Percentiles rank a stretch among this genome's conserved stretches.
These are phyloP conservation scores for Nissolia schottii DNA, from an alignment of 306 rosid genomes.

Conservation along the genomic window DNA sequence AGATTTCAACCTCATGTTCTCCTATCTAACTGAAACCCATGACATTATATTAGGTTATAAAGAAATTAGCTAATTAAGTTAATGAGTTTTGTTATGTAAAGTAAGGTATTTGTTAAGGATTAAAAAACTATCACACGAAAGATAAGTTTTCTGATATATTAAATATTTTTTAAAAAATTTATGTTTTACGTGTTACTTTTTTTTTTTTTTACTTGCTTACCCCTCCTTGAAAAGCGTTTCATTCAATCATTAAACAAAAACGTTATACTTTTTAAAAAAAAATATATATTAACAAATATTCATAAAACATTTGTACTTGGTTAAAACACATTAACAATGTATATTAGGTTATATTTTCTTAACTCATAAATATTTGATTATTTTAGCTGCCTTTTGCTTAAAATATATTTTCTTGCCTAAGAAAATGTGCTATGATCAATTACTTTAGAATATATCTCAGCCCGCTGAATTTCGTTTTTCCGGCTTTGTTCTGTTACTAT, in stretches of 20 bases:
- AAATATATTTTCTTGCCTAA: background rate
- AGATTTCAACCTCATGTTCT: constrained; percentile 11
- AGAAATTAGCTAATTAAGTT: background rate
- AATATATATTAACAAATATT: no score
- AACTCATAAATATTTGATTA: background rate
- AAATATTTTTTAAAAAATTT: background rate
- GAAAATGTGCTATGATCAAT: background rate
- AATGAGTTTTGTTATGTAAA: background rate
- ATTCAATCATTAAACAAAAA: no score
- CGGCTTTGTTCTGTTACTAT: background rate
- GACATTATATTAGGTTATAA: background rate
- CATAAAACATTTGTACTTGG: background rate
- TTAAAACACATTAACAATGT: background rate
- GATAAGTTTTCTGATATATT: background rate
- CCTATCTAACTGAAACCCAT: background rate
- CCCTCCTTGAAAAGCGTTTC: no score
- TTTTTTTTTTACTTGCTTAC: background rate
- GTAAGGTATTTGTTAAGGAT: background rate
- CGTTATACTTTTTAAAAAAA: no score
- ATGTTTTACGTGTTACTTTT: background rate
- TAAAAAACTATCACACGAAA: background rate
- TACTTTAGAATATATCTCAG: background rate
- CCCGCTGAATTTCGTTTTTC: background rate
- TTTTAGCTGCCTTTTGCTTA: background rate
- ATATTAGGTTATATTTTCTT: background rate